Evolutionary conservation across 306 rosid genomes (phyloP).

Genomic region (Trichosanthes cucumerina): DNA sequence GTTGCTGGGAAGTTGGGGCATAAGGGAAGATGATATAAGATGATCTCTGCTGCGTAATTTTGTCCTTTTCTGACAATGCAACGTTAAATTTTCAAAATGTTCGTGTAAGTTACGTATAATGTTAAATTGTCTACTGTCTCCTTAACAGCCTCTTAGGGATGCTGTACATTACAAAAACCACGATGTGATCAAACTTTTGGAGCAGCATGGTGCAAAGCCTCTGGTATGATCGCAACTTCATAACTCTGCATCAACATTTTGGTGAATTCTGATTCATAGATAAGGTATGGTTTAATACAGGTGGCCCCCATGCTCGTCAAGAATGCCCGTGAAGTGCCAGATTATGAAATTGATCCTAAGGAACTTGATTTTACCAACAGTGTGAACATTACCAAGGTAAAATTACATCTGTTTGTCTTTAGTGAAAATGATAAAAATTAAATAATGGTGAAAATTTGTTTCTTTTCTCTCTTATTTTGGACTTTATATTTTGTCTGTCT

Average conservation of each 20-base stretch:
- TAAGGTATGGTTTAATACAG: slow-evolving; percentile 28
- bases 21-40: neutral
- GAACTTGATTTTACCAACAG: slow-evolving; percentile 85
- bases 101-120: neutral
- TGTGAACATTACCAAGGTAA: slow-evolving; percentile 65
- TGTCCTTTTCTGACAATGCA: neutral
- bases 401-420: neutral
- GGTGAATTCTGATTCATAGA: slow-evolving; percentile 10
- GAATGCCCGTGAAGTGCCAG: slow-evolving; percentile 80
- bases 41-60: neutral
- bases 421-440: neutral
- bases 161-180: slow-evolving; percentile 72
- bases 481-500: neutral
- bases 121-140: slow-evolving; percentile 13
- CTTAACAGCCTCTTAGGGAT: slow-evolving; percentile 75
- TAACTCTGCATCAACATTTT: neutral
- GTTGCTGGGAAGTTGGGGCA: neutral
- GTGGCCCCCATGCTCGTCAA: slow-evolving; percentile 76
- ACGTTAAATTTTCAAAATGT: neutral
- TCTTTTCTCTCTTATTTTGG: neutral
- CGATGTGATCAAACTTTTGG: slow-evolving; percentile 70
- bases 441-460: neutral
- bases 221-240: slow-evolving; percentile 29
- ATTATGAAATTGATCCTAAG: slow-evolving; percentile 76
- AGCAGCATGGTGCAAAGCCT: slow-evolving; percentile 73